Evolutionary conservation across 1,284 basidiomycete genomes (phyloP).

Genomic region (Papiliotrema laurentii): DNA sequence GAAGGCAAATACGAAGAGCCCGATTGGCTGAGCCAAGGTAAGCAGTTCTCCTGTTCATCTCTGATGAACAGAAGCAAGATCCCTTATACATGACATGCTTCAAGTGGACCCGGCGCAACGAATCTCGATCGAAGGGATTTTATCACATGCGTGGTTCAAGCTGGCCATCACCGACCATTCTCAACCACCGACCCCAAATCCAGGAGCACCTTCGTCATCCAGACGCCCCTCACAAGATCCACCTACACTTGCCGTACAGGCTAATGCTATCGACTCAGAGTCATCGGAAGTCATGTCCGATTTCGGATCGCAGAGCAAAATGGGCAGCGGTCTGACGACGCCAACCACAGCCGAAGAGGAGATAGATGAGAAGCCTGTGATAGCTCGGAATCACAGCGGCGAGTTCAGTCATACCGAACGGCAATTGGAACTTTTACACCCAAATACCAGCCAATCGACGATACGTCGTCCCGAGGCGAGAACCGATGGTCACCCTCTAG

Average conservation of each 20-base stretch:
- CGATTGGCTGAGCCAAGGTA: slow-evolving; percentile 81
- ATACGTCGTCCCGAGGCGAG: slow-evolving; percentile 27
- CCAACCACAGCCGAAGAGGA: slow-evolving; percentile 43
- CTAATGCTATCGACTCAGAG: slow-evolving; percentile 19
- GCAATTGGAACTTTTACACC: slow-evolving; percentile 36
- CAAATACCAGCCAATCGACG: slow-evolving; percentile 50
- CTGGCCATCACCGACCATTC: slow-evolving; percentile 45
- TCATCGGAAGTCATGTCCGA: slow-evolving; percentile 39
- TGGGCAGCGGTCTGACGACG: slow-evolving; percentile 35
- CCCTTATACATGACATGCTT: slow-evolving; percentile 74
- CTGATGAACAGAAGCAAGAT: slow-evolving; percentile 63
- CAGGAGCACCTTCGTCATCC: no score
- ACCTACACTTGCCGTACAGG: no score
- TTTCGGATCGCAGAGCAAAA: slow-evolving; percentile 23
- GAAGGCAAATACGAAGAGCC: slow-evolving; percentile 87
- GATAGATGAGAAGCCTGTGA: slow-evolving; percentile 21
- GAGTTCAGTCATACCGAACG: slow-evolving; percentile 37
- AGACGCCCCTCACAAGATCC: no score
- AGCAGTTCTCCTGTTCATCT: slow-evolving; percentile 7
- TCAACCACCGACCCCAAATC: slow-evolving; percentile 23
- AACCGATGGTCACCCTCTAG: slow-evolving; percentile 3
- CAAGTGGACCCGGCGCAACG: slow-evolving; percentile 72
- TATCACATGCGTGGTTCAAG: slow-evolving; percentile 90
- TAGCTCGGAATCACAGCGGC: slow-evolving; percentile 28
- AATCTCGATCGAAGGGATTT: slow-evolving; percentile 74